Conservation (phyloP, 768 basidiomycete genomes). For the Trametes maxima region DNA sequence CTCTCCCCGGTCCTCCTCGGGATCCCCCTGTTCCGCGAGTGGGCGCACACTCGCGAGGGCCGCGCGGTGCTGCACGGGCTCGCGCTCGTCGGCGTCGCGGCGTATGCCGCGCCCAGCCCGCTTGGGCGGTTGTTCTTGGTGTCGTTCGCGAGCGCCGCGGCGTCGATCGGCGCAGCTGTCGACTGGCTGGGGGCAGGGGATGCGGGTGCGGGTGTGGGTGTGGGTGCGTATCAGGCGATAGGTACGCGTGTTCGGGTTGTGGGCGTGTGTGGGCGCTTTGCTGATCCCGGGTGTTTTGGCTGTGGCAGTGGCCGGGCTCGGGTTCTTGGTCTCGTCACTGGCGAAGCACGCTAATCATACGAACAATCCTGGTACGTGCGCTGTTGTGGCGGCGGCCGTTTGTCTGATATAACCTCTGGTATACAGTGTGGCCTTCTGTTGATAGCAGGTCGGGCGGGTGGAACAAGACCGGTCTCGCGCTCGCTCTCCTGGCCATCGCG, state of each 20-base stretch:
- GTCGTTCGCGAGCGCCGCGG: constrained; percentile 51
- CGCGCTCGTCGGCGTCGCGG: constrained; percentile 54
- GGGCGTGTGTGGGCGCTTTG: neutral
- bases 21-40: constrained; percentile 44
- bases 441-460: constrained; percentile 65
- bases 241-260: constrained; percentile 38
- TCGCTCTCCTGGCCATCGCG: constrained; percentile 59
- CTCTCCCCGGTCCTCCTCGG: constrained; percentile 70
- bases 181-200: constrained; percentile 51
- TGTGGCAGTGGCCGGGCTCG: constrained; percentile 59
- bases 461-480: constrained; percentile 64
- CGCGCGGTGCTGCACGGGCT: constrained; percentile 50
- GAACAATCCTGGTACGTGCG: constrained; percentile 69
- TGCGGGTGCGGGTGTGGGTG: constrained; percentile 23
- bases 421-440: constrained; percentile 77
- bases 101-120: constrained; percentile 54
- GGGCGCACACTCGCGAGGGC: constrained; percentile 51
- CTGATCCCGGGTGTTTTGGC: neutral
- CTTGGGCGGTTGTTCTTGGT: constrained; percentile 59
- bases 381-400: neutral
- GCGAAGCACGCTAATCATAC: constrained; percentile 79
- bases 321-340: constrained; percentile 65
- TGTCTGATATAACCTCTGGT: neutral
- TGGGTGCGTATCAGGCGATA: constrained; percentile 46
- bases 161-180: constrained; percentile 52